These are phyloP conservation scores for Kalmusia sp. DNA, from an alignment of 2,329 filamentous ascomycete species.

Conservation along the genomic window DNA sequence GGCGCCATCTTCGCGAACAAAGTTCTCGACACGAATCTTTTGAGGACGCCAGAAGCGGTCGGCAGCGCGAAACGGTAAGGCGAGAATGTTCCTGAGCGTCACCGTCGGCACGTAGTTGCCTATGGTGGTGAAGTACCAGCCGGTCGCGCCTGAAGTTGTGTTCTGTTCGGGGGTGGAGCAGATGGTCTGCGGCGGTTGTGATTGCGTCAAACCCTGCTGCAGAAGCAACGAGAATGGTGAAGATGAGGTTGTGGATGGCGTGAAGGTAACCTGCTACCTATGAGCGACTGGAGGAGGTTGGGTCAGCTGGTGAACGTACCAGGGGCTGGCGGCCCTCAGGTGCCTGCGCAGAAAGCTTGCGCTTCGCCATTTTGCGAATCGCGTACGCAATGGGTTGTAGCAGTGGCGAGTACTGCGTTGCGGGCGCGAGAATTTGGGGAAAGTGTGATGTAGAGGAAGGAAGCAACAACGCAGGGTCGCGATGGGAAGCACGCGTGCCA, in stretches of 20 bases:
- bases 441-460: slow-evolving; percentile 4
- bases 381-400: too few relatives aligned
- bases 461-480: too few relatives aligned
- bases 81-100: slow-evolving; percentile 17
- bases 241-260: not conserved
- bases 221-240: too few relatives aligned
- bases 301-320: too few relatives aligned
- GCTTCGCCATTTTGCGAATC: not conserved
- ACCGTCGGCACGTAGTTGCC: slow-evolving; percentile 21
- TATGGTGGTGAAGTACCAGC: slow-evolving; percentile 23
- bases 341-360: too few relatives aligned
- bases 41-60: slow-evolving; percentile 24
- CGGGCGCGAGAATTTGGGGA: not conserved
- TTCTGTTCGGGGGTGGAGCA: not conserved
- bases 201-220: too few relatives aligned
- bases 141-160: not conserved
- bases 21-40: slow-evolving; percentile 26
- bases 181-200: not conserved
- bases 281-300: not conserved
- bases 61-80: slow-evolving; percentile 17
- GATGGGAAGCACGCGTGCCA: too few relatives aligned
- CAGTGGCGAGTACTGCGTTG: not conserved
- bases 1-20: slow-evolving; percentile 28
- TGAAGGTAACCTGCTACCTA: not conserved
- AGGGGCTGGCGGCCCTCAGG: too few relatives aligned